Evolutionary conservation across 75 land plant genomes (phyloP).

Genomic region (Azolla pinnata): DNA sequence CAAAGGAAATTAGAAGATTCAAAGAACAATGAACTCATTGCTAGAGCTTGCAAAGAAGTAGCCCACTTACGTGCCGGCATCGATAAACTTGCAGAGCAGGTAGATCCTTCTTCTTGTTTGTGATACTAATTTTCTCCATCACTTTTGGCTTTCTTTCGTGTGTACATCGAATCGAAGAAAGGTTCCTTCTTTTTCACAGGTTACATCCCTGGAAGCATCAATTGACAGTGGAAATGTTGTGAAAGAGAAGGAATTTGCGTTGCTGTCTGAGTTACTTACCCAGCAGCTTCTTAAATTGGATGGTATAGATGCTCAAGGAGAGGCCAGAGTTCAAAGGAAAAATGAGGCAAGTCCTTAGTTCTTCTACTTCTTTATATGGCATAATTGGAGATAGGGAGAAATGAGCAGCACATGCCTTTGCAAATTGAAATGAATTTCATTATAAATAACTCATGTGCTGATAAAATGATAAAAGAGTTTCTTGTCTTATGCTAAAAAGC

Average conservation of each 20-base stretch:
- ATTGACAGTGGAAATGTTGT: slow-evolving; percentile 40
- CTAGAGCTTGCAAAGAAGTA: slow-evolving; percentile 19
- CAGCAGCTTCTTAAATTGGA: slow-evolving; percentile 69
- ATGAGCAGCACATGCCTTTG: no score
- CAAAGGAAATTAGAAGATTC: slow-evolving; percentile 25
- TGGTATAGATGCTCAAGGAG: slow-evolving; percentile 74
- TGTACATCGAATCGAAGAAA: not conserved
- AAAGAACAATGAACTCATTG: slow-evolving; percentile 14
- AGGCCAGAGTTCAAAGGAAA: slow-evolving; percentile 56
- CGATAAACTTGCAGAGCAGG: slow-evolving; percentile 24
- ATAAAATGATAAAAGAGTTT: no score
- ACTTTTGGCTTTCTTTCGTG: not conserved
- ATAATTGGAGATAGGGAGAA: no score
- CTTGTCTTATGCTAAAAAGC: no score
- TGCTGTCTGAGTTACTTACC: slow-evolving; percentile 65
- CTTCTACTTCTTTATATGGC: no score
- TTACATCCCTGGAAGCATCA: slow-evolving; percentile 34
- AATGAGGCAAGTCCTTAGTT: no score
- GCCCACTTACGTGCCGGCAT: slow-evolving; percentile 17
- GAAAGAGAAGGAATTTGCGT: slow-evolving; percentile 49
- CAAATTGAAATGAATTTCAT: no score
- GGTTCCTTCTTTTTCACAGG: slow-evolving; percentile 25
- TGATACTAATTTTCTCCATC: not conserved
- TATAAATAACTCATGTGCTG: no score
- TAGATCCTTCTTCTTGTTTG: slow-evolving; percentile 2